phyloP scores from a whole-genome alignment of 805 yeast species.

The Sugiyamaella qingdaonensis region DNA sequence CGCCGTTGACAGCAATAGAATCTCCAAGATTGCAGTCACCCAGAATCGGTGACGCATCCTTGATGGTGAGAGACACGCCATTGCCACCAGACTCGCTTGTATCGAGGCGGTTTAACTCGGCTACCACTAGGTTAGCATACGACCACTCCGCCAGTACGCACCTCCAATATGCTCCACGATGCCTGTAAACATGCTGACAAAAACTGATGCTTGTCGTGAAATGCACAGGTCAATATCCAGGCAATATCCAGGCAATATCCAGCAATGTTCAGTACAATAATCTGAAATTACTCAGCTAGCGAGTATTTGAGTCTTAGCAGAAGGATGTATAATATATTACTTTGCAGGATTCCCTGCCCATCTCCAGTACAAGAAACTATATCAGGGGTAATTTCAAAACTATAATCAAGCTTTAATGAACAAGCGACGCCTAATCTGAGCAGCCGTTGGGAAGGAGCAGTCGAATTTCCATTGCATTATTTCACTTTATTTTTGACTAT shows the following conservation, averaged over 20 bases:
- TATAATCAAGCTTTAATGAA: not conserved
- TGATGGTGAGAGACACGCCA: constrained; percentile 68
- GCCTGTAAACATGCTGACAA: constrained; percentile 78
- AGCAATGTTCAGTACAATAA: no score
- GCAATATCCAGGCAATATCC: not conserved
- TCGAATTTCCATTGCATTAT: no score
- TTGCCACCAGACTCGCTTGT: constrained; percentile 55
- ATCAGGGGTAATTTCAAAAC: not conserved
- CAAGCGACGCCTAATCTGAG: not conserved
- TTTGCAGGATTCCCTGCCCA: no score
- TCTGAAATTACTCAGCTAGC: no score
- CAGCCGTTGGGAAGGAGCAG: no score
- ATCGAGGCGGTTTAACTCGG: constrained; percentile 46
- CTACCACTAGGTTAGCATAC: constrained; percentile 38
- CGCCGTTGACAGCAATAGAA: constrained; percentile 85
- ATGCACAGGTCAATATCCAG: not conserved
- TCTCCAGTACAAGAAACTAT: no score
- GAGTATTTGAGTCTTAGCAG: not conserved
- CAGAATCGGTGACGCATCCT: constrained; percentile 57
- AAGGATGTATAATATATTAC: not conserved
- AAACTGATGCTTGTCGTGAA: not conserved
- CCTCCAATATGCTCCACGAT: constrained; percentile 82
- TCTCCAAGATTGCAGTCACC: constrained; percentile 89
- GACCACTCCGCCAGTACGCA: constrained; percentile 18
- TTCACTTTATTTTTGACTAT: no score